Base-by-base conservation (phyloP, 192 early-diverging fungal species). In the Dissophora ornata region DNA sequence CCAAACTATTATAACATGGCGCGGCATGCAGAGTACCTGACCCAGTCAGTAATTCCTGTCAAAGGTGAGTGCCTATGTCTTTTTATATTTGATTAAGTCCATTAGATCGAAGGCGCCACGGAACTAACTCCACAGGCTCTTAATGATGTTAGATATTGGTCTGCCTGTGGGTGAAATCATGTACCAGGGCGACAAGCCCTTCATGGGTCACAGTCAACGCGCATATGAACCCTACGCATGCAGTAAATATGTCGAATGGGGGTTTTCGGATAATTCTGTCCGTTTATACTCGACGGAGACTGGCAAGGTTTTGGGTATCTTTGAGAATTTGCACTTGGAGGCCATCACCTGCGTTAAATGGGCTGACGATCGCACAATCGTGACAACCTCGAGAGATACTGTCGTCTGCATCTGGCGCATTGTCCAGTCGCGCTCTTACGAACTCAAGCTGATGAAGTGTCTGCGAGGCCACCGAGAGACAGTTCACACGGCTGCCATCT, bases 171-270 rank as follows among this genome's bases (percentile, higher is more conserved):
- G 80, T 26, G 80, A 83, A 26, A 83, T 89, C 19, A 64, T 74
- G 55, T 61, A 86, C 33, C 81, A 79, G 19, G 81, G 80, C 50
- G 66, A 57, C 58, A 67, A 77, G 65, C 46, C 83, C 65, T 58
- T 82, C 68, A 29, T 75, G 69, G 54, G 67, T 48, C 29, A 84
- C 61, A 40, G 78, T 67, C 48, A 74, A 62, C 30, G 81, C 34
- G 47, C 81, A 67, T 57, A 85, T 80, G 68, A 66, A 71, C 46
- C 74, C 56, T 56, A 78, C 83, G 58, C 83, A 71, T 38, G 79
- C 81, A 51, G 80, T 79, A 77, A 80, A 30, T 90, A 85, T 62
- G 73, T 89, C 6, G 88, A 90, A 59, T 90, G 89, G 89, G 88
- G 88, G 13, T 90, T 73, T 61, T 69, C 85, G 0, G 89, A 90